Evolutionary conservation across 2,329 filamentous ascomycete genomes (phyloP).

Genomic region (Coniella vitis): DNA sequence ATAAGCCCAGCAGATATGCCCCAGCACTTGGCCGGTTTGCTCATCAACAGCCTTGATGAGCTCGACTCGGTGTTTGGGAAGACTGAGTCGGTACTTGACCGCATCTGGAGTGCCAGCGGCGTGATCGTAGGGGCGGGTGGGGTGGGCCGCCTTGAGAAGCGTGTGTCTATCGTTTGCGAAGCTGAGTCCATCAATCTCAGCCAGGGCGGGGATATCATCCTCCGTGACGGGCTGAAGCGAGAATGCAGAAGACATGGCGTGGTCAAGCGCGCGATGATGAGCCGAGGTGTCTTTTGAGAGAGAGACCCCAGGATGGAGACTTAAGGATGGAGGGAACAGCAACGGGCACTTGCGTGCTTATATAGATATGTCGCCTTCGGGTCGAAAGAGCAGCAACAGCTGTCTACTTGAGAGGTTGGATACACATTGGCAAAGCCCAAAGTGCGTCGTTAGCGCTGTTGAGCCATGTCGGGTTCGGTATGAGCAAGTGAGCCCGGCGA

Average conservation of each 20-base stretch:
- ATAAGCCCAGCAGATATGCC: slow-evolving; percentile 29
- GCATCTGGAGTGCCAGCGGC: slow-evolving; percentile 19
- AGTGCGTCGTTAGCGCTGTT: neutral
- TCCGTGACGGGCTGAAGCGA: slow-evolving; percentile 7
- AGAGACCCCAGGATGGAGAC: neutral
- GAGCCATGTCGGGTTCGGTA: neutral
- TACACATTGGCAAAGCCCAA: too few relatives aligned
- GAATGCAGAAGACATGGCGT: slow-evolving; percentile 1
- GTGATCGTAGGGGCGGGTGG: slow-evolving; percentile 25
- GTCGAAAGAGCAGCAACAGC: too few relatives aligned
- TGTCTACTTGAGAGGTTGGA: too few relatives aligned
- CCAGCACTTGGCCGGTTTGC: slow-evolving; percentile 23
- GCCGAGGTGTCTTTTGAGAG: too few relatives aligned
- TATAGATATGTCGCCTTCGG: neutral
- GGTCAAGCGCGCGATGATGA: neutral
- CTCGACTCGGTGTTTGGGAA: slow-evolving; percentile 18
- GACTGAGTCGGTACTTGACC: slow-evolving; percentile 19
- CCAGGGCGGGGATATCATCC: slow-evolving; percentile 26
- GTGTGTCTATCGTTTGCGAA: slow-evolving; percentile 28
- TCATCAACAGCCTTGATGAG: slow-evolving; percentile 28
- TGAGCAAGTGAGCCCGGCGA: slow-evolving; percentile 1
- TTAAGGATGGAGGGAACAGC: too few relatives aligned
- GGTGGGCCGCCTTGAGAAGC: slow-evolving; percentile 25
- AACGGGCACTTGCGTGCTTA: neutral
- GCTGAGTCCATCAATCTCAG: slow-evolving; percentile 24